phyloP scores from a whole-genome alignment of 2,329 filamentous ascomycete species.

The Chaetomiaceae sp. region DNA sequence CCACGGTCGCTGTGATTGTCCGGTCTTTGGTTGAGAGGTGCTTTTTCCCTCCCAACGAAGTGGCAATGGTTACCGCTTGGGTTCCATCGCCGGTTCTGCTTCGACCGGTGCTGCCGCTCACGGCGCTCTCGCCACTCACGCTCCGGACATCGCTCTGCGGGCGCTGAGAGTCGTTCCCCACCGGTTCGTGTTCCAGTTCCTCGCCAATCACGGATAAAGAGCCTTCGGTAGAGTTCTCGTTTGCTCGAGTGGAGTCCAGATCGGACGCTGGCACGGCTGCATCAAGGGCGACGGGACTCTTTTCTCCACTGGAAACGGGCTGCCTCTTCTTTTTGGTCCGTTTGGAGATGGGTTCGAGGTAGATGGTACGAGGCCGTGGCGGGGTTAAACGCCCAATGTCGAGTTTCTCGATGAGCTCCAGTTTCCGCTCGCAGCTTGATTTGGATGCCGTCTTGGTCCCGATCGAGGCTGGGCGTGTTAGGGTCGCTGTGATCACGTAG shows the following conservation, averaged over 20 bases:
- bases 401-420: slow-evolving; percentile 75
- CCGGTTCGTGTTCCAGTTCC: slow-evolving; percentile 37
- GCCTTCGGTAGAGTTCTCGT: slow-evolving; percentile 39
- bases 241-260: slow-evolving; percentile 34
- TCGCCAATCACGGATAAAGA: slow-evolving; percentile 35
- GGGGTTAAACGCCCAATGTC: slow-evolving; percentile 73
- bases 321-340: slow-evolving; percentile 59
- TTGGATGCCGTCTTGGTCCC: slow-evolving; percentile 52
- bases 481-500: slow-evolving; percentile 83
- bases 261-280: slow-evolving; percentile 36
- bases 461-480: slow-evolving; percentile 86
- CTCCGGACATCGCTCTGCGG: slow-evolving; percentile 57
- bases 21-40: slow-evolving; percentile 56
- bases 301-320: slow-evolving; percentile 42
- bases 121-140: slow-evolving; percentile 64
- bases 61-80: slow-evolving; percentile 41
- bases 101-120: slow-evolving; percentile 61
- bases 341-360: slow-evolving; percentile 79
- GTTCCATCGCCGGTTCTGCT: slow-evolving; percentile 46
- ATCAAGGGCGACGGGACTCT: slow-evolving; percentile 34
- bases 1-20: slow-evolving; percentile 81
- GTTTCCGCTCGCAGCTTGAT: slow-evolving; percentile 72
- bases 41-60: slow-evolving; percentile 30
- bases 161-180: slow-evolving; percentile 37
- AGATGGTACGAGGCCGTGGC: slow-evolving; percentile 78